Evolutionary conservation across 768 basidiomycete genomes (phyloP).

Genomic region (Psilocybe sp.): DNA sequence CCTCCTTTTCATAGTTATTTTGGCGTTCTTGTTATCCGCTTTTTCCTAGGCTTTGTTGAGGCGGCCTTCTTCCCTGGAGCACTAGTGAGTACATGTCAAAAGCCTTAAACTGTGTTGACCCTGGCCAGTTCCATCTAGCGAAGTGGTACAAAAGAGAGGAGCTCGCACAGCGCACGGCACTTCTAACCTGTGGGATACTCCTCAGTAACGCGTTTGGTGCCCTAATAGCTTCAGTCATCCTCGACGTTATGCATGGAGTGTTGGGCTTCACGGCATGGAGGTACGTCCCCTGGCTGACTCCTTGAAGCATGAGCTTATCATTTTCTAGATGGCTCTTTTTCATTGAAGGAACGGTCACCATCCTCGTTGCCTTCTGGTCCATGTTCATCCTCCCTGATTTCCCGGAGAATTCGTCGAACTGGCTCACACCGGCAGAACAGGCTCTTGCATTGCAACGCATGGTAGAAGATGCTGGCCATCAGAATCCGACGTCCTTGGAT

Average conservation of each 20-base stretch:
- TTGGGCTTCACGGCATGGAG: slow-evolving; percentile 80
- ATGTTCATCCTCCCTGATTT: slow-evolving; percentile 79
- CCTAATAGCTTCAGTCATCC: slow-evolving; percentile 76
- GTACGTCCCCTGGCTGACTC: slow-evolving; percentile 30
- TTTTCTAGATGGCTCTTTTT: slow-evolving; percentile 70
- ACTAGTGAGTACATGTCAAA: slow-evolving; percentile 24
- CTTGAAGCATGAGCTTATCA: neutral
- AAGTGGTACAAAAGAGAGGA: slow-evolving; percentile 82
- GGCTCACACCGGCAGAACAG: slow-evolving; percentile 61
- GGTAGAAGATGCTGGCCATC: slow-evolving; percentile 61
- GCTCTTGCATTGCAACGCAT: slow-evolving; percentile 61
- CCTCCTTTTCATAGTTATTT: slow-evolving; percentile 47
- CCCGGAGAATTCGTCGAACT: slow-evolving; percentile 57
- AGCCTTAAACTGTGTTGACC: neutral
- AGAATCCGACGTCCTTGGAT: slow-evolving; percentile 6
- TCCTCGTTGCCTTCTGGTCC: slow-evolving; percentile 51
- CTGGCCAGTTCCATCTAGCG: slow-evolving; percentile 51
- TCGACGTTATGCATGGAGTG: slow-evolving; percentile 71
- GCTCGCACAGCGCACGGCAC: slow-evolving; percentile 69
- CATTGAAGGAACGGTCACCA: slow-evolving; percentile 65
- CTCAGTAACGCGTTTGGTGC: slow-evolving; percentile 87
- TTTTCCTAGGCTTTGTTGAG: slow-evolving; percentile 71
- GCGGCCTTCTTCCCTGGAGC: slow-evolving; percentile 75
- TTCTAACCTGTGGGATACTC: slow-evolving; percentile 73
- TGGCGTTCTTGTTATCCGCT: slow-evolving; percentile 69